Conservation (phyloP, 805 yeast genomes). For the Pichia thaimueangensis region DNA sequence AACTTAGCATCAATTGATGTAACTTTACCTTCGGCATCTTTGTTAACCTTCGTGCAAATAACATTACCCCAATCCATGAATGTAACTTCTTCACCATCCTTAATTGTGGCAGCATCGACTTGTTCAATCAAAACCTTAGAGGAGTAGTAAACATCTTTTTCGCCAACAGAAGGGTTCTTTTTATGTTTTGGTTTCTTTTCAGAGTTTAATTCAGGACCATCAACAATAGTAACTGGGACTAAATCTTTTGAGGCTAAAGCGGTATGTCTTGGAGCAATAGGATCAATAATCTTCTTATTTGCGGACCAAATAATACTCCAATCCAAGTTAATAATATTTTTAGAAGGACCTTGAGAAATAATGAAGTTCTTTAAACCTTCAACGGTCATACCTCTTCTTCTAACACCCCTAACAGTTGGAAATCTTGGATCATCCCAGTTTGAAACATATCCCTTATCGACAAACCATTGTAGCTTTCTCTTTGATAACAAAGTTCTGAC, state of each 20-base stretch:
- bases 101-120: conserved; percentile 64
- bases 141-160: conserved; percentile 66
- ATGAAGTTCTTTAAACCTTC: conserved; percentile 95
- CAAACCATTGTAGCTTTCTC: conserved; percentile 99
- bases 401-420: conserved; percentile 99
- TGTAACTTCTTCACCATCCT: conserved; percentile 88
- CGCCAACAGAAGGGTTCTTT: conserved; percentile 88
- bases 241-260: conserved; percentile 63
- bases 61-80: conserved; percentile 99
- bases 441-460: conserved; percentile 76
- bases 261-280: conserved; percentile 92
- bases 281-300: conserved; percentile 95
- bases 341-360: conserved; percentile 95
- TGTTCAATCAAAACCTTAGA: conserved; percentile 72
- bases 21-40: conserved; percentile 49
- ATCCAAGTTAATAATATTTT: conserved; percentile 92
- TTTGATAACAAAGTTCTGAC: conserved; percentile 92
- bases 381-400: conserved; percentile 99
- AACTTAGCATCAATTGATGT: conserved; percentile 66
- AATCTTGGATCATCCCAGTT: conserved; percentile 99
- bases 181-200: conserved; percentile 90
- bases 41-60: conserved; percentile 63
- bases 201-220: conserved; percentile 59
- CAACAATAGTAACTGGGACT: conserved; percentile 60
- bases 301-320: conserved; percentile 98